phyloP scores from a whole-genome alignment of 495 filamentous ascomycete species.

The Clavariopsis aquatica region DNA sequence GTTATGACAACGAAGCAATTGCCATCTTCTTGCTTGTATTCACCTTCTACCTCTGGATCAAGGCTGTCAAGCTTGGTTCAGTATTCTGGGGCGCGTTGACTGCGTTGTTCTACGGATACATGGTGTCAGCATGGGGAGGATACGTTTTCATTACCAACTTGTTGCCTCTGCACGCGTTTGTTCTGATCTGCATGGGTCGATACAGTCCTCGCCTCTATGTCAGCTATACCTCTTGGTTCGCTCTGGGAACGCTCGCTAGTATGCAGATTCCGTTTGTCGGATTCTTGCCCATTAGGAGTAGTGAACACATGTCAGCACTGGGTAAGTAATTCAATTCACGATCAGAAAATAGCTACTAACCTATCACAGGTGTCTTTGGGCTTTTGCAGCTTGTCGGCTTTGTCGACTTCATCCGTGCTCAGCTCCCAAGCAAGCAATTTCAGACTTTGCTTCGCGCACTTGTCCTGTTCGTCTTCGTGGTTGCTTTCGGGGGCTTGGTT shows the following conservation, averaged over 20 bases:
- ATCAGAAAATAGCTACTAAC: conserved; percentile 40
- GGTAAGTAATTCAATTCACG: conserved; percentile 55
- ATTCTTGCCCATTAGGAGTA: conserved; percentile 92
- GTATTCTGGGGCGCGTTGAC: conserved; percentile 94
- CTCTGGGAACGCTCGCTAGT: conserved; percentile 91
- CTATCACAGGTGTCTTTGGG: conserved; percentile 81
- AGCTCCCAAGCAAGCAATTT: conserved; percentile 91
- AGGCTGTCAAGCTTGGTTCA: conserved; percentile 92
- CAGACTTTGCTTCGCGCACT: conserved; percentile 78
- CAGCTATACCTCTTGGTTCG: conserved; percentile 97
- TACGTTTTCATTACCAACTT: conserved; percentile 99
- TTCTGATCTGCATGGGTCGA: conserved; percentile 93
- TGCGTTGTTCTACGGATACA: conserved; percentile 98
- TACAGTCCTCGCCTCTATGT: conserved; percentile 94
- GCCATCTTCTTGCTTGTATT: conserved; percentile 98
- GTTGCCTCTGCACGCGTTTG: conserved; percentile 92
- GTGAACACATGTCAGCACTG: conserved; percentile 97
- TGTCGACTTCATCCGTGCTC: conserved; percentile 83
- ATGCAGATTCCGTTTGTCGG: conserved; percentile 99
- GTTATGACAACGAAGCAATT: conserved; percentile 99
- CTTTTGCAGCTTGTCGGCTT: conserved; percentile 92
- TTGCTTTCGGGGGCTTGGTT: conserved; percentile 74
- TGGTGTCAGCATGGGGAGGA: conserved; percentile 99
- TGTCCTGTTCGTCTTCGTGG: conserved; percentile 71
- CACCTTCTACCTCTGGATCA: conserved; percentile 99